Conservation (phyloP, 2,329 filamentous ascomycete genomes). For the Coniochaeta sp. region DNA sequence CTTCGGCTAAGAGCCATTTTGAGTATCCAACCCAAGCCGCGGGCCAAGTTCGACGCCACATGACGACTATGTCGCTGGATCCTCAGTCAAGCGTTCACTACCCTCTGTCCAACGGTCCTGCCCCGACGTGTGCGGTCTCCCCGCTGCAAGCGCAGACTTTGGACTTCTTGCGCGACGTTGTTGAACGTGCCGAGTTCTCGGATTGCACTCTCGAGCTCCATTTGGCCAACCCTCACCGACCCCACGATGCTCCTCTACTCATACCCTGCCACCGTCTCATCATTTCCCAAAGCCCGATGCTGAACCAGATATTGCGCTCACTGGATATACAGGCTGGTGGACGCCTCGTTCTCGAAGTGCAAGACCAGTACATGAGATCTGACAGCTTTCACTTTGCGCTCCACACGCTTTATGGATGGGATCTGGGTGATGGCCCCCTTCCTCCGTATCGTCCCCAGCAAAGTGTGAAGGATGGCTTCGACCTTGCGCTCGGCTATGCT, state of each 20-base stretch:
- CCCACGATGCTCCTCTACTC: conserved; percentile 24
- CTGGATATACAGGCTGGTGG: conserved; percentile 21
- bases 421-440: conserved; percentile 27
- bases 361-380: conserved; percentile 44
- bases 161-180: conserved; percentile 8
- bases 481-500: conserved; percentile 15
- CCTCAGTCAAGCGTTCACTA: background rate
- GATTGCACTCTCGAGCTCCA: conserved; percentile 40
- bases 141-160: conserved; percentile 11
- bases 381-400: conserved; percentile 50
- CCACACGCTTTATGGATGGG: conserved; percentile 50
- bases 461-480: conserved; percentile 12
- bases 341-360: conserved; percentile 37
- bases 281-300: conserved; percentile 42
- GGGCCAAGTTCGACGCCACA: conserved; percentile 2
- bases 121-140: background rate
- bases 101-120: background rate
- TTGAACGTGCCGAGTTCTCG: conserved; percentile 19
- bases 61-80: background rate
- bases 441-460: conserved; percentile 13
- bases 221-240: conserved; percentile 18
- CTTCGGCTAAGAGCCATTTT: conserved; percentile 9
- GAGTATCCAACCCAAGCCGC: conserved; percentile 5
- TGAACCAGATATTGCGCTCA: conserved; percentile 20
- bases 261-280: conserved; percentile 49